phyloP scores from a whole-genome alignment of 768 basidiomycete species.

The Dacryopinax primogenitus region DNA sequence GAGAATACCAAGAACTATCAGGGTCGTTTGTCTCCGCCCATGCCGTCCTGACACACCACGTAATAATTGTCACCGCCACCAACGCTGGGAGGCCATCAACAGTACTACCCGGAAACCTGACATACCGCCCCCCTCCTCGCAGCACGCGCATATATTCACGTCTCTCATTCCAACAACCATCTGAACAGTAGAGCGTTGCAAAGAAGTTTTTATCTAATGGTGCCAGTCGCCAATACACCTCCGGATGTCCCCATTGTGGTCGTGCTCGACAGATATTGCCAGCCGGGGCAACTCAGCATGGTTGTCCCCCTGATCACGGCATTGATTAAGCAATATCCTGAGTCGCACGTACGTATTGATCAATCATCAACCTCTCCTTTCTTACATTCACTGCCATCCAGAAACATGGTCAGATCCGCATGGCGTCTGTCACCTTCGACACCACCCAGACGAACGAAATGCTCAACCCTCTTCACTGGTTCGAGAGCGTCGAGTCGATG shows the following conservation, averaged over 20 bases:
- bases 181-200: neutral
- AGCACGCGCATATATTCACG: neutral
- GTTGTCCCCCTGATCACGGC: neutral
- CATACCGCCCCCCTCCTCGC: neutral
- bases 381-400: neutral
- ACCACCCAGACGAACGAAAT: conserved; percentile 6
- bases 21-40: conserved; percentile 6
- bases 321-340: neutral
- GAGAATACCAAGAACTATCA: no score
- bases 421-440: conserved; percentile 5
- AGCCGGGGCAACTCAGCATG: neutral
- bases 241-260: neutral
- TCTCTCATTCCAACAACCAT: conserved; percentile 9
- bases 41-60: neutral
- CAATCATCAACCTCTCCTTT: no score
- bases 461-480: neutral
- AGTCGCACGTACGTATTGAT: neutral
- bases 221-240: neutral
- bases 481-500: neutral
- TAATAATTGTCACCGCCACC: neutral
- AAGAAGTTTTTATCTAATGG: neutral
- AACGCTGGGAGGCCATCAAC: neutral
- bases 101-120: no score
- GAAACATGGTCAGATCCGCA: neutral
- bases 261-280: neutral